Evolutionary conservation across 2,329 filamentous ascomycete species (phyloP).

Genomic region (Calonectria multiphialidica): DNA sequence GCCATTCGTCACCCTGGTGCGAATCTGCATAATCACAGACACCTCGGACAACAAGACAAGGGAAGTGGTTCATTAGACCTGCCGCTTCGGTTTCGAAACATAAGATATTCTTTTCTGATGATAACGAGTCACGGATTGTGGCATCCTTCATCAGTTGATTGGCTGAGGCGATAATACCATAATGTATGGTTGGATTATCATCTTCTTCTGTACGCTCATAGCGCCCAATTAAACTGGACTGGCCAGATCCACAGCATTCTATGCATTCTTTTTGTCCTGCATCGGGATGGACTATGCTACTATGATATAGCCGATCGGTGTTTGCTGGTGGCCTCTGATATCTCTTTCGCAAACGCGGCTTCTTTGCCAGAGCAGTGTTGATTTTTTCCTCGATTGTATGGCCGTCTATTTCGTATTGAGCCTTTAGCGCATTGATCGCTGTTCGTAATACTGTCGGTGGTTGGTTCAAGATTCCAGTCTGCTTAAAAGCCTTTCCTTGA

Average conservation of each 20-base stretch:
- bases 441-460: background rate
- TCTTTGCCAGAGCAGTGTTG: background rate
- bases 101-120: background rate
- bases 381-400: too few species aligned
- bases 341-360: background rate
- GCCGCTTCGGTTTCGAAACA: background rate
- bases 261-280: background rate
- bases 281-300: background rate
- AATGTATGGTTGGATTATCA: background rate
- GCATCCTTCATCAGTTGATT: background rate
- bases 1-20: background rate
- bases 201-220: background rate
- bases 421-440: background rate
- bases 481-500: background rate
- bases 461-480: background rate
- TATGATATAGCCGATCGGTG: background rate
- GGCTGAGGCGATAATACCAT: background rate
- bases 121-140: background rate
- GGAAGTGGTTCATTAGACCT: constrained; percentile 9
- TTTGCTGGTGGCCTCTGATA: background rate
- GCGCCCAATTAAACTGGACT: background rate
- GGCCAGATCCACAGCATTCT: background rate
- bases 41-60: background rate
- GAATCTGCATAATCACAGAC: constrained; percentile 1
- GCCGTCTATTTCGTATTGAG: too few species aligned